Evolutionary conservation across 345 rosid genomes (phyloP).

Genomic region (Gossypium anomalum): DNA sequence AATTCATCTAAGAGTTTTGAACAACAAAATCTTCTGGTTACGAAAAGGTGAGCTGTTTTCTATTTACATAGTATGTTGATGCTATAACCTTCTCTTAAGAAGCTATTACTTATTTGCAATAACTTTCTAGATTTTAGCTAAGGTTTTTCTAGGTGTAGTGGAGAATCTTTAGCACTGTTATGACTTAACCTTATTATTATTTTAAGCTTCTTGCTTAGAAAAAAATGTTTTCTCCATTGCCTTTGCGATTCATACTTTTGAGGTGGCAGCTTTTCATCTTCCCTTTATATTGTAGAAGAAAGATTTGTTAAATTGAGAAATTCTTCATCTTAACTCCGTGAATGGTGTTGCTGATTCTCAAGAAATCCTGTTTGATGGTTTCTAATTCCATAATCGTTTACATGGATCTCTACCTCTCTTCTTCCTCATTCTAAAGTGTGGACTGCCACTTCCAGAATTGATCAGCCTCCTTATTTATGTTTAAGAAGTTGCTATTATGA

Average conservation of each 20-base stretch:
- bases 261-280: not conserved
- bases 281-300: not conserved
- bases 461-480: not conserved
- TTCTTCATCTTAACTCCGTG: not conserved
- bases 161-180: not conserved
- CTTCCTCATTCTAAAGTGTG: not conserved
- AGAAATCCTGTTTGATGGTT: not conserved
- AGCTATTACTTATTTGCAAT: not conserved
- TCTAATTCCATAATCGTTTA: not conserved
- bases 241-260: not conserved
- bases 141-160: not conserved
- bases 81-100: not conserved
- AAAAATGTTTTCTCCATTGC: not conserved
- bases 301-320: not conserved
- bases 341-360: not conserved
- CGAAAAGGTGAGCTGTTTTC: constrained; percentile 46
- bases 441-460: not conserved
- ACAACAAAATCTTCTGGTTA: constrained; percentile 47
- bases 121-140: not conserved
- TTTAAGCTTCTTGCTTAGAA: not conserved
- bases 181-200: not conserved
- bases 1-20: constrained; percentile 38
- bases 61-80: not conserved
- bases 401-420: not conserved
- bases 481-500: not conserved